These are phyloP conservation scores for Penicillium janthinellum DNA, from an alignment of 2,329 filamentous ascomycete species.

Conservation along the genomic window DNA sequence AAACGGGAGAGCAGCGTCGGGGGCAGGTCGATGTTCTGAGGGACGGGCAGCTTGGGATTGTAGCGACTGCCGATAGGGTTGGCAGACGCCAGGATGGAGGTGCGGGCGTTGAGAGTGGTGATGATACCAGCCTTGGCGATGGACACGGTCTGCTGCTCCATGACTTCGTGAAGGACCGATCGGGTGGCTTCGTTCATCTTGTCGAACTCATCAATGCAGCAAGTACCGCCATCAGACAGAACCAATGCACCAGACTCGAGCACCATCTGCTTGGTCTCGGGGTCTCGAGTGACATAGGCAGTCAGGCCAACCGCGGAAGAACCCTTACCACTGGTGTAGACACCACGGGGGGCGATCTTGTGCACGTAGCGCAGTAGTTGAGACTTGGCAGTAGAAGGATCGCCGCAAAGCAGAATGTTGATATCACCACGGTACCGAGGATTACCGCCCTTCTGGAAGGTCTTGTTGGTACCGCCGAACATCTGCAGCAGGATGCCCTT, in stretches of 20 bases:
- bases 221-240: conserved; percentile 72
- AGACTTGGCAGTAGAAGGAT: conserved; percentile 94
- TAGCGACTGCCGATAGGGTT: conserved; percentile 98
- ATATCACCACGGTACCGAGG: conserved; percentile 97
- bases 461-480: conserved; percentile 97
- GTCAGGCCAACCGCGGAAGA: conserved; percentile 76
- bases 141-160: conserved; percentile 79
- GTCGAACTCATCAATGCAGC: conserved; percentile 79
- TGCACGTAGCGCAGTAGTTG: conserved; percentile 93
- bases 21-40: conserved; percentile 96
- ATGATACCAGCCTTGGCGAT: conserved; percentile 79
- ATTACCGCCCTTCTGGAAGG: conserved; percentile 92
- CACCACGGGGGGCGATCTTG: conserved; percentile 89
- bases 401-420: conserved; percentile 93
- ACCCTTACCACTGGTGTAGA: conserved; percentile 76
- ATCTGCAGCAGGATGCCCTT: conserved; percentile 96
- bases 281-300: conserved; percentile 75
- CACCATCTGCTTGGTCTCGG: conserved; percentile 71
- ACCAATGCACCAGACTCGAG: conserved; percentile 75
- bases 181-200: conserved; percentile 77
- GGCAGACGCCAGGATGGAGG: conserved; percentile 92
- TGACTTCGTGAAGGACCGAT: conserved; percentile 76
- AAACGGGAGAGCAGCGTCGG: conserved; percentile 94
- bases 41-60: conserved; percentile 91
- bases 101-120: conserved; percentile 89